Percentiles rank a stretch among this genome's conserved stretches.
Evolutionary conservation across 2,329 filamentous ascomycete species (phyloP).

Genomic region (Colletotrichum agaves): DNA sequence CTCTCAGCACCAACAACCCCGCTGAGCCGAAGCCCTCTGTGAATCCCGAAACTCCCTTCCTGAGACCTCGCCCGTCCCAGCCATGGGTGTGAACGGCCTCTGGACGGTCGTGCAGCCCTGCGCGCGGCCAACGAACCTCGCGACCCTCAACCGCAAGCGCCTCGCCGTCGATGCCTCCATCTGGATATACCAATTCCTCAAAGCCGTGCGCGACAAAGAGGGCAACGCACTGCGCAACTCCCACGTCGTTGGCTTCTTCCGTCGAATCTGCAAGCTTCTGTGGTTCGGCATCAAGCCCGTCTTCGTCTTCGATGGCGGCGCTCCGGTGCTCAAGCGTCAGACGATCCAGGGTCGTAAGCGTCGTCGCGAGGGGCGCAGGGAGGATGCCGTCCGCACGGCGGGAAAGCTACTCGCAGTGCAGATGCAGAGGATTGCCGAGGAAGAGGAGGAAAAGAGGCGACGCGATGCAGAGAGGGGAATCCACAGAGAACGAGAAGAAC

Average conservation of each 20-base stretch:
- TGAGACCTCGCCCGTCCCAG: conserved; percentile 33
- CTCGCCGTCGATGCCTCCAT: conserved; percentile 98
- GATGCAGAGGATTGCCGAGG: conserved; percentile 90
- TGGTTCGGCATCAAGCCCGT: conserved; percentile 97
- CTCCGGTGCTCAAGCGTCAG: conserved; percentile 88
- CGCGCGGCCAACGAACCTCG: conserved; percentile 94
- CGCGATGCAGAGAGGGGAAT: conserved; percentile 55
- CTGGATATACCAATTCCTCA: conserved; percentile 99
- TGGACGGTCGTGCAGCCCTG: conserved; percentile 97
- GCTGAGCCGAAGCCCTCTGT: conserved; percentile 19
- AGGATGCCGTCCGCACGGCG: conserved; percentile 92
- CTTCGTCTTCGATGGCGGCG: conserved; percentile 97
- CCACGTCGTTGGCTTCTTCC: conserved; percentile 97
- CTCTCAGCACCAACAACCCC: conserved; percentile 13
- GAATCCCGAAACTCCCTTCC: conserved; percentile 20
- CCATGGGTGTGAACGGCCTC: conserved; percentile 97
- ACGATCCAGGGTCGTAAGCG: conserved; percentile 84
- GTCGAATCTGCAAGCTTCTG: conserved; percentile 95
- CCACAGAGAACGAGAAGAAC: conserved; percentile 56
- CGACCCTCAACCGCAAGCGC: conserved; percentile 94
- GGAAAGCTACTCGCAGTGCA: conserved; percentile 92
- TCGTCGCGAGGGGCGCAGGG: conserved; percentile 85
- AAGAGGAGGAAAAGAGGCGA: conserved; percentile 77
- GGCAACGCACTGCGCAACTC: conserved; percentile 96
- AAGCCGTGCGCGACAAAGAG: conserved; percentile 98